A percentile compares a stretch with the other conserved stretches of the same genome.
Evolutionary conservation across 2,329 filamentous ascomycete genomes (phyloP).

Genomic region (Catunica adiposa): DNA sequence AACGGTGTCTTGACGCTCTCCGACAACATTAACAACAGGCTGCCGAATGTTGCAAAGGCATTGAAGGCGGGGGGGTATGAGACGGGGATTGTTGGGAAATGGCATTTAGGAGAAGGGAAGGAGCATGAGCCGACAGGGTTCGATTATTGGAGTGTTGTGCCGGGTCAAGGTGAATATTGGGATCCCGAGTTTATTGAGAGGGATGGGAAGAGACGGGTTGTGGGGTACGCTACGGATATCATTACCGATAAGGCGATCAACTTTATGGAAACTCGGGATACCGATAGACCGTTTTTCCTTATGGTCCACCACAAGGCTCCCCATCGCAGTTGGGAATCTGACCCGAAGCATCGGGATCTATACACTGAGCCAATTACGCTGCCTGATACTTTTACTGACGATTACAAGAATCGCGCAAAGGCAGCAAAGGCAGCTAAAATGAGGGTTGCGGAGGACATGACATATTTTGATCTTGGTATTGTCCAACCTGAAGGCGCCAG

Average conservation of each 20-base stretch:
- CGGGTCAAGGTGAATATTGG: neutral
- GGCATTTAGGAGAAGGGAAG: neutral
- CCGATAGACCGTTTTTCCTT: neutral
- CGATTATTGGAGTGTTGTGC: neutral
- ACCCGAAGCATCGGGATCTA: neutral
- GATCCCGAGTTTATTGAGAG: neutral
- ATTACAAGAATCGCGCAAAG: neutral
- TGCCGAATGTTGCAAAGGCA: neutral
- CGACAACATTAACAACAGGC: neutral
- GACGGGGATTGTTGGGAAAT: neutral
- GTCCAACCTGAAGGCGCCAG: neutral
- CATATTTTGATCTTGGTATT: conserved; percentile 1
- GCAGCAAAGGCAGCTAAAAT: neutral
- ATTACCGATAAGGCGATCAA: neutral
- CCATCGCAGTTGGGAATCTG: neutral
- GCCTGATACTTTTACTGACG: neutral
- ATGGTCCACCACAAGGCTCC: conserved; percentile 3
- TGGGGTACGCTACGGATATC: neutral
- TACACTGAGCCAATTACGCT: neutral
- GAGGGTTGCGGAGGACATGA: conserved; percentile 1
- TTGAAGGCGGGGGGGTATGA: neutral
- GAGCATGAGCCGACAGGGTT: neutral
- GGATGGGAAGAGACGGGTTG: neutral
- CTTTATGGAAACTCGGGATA: neutral
- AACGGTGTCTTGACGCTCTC: neutral